Conservation (phyloP, 768 basidiomycete genomes). For the Naganishia randhawae region DNA sequence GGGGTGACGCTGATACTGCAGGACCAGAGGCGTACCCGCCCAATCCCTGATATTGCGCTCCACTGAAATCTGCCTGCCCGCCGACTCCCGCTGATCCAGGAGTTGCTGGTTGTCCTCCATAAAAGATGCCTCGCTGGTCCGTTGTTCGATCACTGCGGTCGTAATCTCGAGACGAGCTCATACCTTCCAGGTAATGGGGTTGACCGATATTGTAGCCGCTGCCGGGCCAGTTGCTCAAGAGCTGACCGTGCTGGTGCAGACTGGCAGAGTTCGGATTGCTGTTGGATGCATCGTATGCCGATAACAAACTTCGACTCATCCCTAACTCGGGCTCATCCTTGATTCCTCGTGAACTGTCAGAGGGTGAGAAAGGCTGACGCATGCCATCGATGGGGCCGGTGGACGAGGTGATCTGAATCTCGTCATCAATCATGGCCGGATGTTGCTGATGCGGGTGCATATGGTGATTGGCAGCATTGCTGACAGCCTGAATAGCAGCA, state of each 20-base stretch:
- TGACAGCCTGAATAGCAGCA: constrained; percentile 13
- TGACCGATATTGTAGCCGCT: constrained; percentile 2
- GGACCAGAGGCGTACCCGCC: not conserved
- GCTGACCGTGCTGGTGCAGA: constrained; percentile 16
- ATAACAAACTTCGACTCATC: constrained; percentile 12
- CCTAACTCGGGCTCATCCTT: constrained; percentile 9
- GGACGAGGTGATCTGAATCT: constrained; percentile 14
- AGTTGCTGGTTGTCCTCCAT: constrained; percentile 1
- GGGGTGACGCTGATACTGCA: constrained; percentile 10
- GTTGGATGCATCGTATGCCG: constrained; percentile 16
- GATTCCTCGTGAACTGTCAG: not conserved
- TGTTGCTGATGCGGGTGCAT: constrained; percentile 18
- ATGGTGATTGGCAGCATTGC: constrained; percentile 8
- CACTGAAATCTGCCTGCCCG: constrained; percentile 5
- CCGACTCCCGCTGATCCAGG: constrained; percentile 9
- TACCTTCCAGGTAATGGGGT: constrained; percentile 15
- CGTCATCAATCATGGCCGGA: constrained; percentile 15
- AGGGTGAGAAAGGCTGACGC: constrained; percentile 5
- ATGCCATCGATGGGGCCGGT: constrained; percentile 7
- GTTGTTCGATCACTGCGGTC: constrained; percentile 21
- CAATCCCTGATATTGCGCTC: not conserved
- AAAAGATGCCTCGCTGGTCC: constrained; percentile 19
- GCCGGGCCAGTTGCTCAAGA: constrained; percentile 15
- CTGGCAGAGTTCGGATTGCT: constrained; percentile 4
- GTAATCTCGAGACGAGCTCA: constrained; percentile 21